These are phyloP conservation scores for Hymenoscyphus occultus DNA, from an alignment of 2,329 filamentous ascomycete genomes.

Conservation along the genomic window DNA sequence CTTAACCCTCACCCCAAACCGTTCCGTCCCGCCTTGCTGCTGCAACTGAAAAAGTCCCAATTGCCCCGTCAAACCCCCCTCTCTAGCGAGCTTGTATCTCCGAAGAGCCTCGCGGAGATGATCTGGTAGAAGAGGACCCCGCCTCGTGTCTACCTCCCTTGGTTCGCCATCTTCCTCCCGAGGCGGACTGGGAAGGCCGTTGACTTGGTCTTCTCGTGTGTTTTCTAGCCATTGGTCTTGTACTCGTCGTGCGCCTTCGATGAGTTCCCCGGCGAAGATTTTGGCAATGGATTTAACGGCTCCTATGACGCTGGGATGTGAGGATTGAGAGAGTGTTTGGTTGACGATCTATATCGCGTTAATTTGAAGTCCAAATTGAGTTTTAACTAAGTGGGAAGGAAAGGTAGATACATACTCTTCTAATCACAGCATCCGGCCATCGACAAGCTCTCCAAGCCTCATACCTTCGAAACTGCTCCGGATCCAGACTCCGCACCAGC, in stretches of 20 bases:
- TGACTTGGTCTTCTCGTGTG: slow-evolving; percentile 53
- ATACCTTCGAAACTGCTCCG: slow-evolving; percentile 66
- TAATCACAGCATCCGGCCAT: slow-evolving; percentile 65
- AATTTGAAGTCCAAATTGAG: neutral
- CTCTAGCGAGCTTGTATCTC: slow-evolving; percentile 60
- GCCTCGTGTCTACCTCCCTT: slow-evolving; percentile 37
- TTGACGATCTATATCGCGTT: slow-evolving; percentile 61
- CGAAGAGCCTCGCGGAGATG: slow-evolving; percentile 72
- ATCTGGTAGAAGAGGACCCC: slow-evolving; percentile 66
- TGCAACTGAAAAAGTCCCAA: slow-evolving; percentile 60
- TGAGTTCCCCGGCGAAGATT: slow-evolving; percentile 72
- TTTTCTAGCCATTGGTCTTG: slow-evolving; percentile 68
- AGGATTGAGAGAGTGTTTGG: slow-evolving; percentile 76
- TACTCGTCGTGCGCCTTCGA: slow-evolving; percentile 67
- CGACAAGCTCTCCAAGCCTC: slow-evolving; percentile 69
- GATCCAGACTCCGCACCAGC: slow-evolving; percentile 62
- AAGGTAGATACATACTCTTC: slow-evolving; percentile 50
- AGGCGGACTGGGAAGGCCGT: slow-evolving; percentile 47
- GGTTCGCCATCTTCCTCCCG: slow-evolving; percentile 33
- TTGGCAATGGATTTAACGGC: slow-evolving; percentile 76
- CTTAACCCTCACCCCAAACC: slow-evolving; percentile 43
- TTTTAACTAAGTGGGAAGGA: neutral
- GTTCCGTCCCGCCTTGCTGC: slow-evolving; percentile 56
- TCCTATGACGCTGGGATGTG: slow-evolving; percentile 68
- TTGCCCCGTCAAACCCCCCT: slow-evolving; percentile 58